These are phyloP conservation scores for Populus alba DNA, from an alignment of 345 rosid genomes.

Conservation along the genomic window DNA sequence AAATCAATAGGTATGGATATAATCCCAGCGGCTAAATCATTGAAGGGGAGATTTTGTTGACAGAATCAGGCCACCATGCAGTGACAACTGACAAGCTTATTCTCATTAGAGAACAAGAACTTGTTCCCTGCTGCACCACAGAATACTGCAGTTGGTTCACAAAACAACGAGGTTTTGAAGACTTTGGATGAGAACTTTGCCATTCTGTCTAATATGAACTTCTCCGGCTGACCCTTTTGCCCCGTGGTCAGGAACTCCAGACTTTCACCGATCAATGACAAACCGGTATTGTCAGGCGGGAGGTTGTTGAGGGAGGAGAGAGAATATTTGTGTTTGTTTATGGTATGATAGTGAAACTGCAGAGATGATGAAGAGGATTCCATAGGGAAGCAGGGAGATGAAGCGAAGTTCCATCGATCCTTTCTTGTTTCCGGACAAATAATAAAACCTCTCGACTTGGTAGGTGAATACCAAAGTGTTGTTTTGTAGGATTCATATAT, in stretches of 20 bases:
- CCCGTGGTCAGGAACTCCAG: constrained; percentile 35
- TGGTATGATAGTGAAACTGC: constrained; percentile 1
- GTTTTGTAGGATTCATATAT: no score
- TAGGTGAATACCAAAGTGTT: no score
- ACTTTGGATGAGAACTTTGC: constrained; percentile 21
- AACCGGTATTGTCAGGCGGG: constrained; percentile 36
- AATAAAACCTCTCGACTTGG: no score
- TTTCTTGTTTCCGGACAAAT: no score
- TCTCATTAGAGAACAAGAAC: constrained; percentile 46
- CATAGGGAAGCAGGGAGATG: no score
- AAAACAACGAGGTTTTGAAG: constrained; percentile 36
- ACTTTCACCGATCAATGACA: constrained; percentile 41
- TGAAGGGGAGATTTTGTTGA: constrained; percentile 38
- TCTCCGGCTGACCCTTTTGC: constrained; percentile 36
- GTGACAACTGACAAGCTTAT: constrained; percentile 32
- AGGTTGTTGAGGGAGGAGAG: constrained; percentile 21
- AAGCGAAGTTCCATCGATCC: no score
- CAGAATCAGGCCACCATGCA: constrained; percentile 46
- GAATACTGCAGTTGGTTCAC: constrained; percentile 26
- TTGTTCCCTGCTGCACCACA: constrained; percentile 39
- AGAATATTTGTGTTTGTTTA: constrained; percentile 18
- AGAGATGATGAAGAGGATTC: constrained; percentile 8
- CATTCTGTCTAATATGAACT: constrained; percentile 35
- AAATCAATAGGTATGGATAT: not conserved
- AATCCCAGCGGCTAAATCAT: not conserved